phyloP scores from a whole-genome alignment of 2,329 filamentous ascomycete species.

The Talaromyces funiculosus region DNA sequence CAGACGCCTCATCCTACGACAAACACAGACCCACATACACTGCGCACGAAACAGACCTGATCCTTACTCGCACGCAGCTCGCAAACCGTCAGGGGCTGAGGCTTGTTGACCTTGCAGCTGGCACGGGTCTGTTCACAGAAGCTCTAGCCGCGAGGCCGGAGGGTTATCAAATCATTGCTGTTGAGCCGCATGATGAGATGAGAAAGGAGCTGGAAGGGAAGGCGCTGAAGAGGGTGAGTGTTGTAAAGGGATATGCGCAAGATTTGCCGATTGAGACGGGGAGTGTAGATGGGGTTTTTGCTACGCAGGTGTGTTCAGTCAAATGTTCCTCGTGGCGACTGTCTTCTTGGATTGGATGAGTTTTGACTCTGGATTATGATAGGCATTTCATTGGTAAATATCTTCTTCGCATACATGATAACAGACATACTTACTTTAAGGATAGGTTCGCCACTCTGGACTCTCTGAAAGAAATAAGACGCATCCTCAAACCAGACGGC shows the following conservation, averaged over 20 bases:
- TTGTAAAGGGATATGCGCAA: conserved; percentile 55
- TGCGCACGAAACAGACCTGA: conserved; percentile 50
- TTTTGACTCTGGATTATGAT: too few relatives aligned
- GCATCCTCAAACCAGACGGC: conserved; percentile 57
- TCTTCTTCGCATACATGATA: too few relatives aligned
- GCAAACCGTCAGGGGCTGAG: conserved; percentile 42
- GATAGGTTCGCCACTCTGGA: conserved; percentile 61
- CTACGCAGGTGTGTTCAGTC: conserved; percentile 60
- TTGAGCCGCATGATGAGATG: conserved; percentile 65
- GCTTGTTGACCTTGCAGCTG: conserved; percentile 61
- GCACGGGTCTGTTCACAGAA: conserved; percentile 67
- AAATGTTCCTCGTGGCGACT: too few relatives aligned
- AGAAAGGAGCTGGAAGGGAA: conserved; percentile 56
- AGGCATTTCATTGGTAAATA: conserved; percentile 50
- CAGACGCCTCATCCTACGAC: conserved; percentile 61
- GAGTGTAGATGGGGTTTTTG: conserved; percentile 60
- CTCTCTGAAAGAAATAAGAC: conserved; percentile 60
- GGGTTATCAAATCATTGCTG: conserved; percentile 54
- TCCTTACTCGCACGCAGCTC: conserved; percentile 54
- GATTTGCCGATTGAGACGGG: conserved; percentile 51
- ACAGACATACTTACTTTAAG: neutral
- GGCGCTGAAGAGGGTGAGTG: conserved; percentile 49
- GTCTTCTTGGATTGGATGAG: too few relatives aligned
- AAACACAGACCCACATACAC: conserved; percentile 63
- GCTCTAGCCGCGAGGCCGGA: conserved; percentile 55